Conservation (phyloP, 2,329 filamentous ascomycete species). For the Monilinia vaccinii-corymbosi region DNA sequence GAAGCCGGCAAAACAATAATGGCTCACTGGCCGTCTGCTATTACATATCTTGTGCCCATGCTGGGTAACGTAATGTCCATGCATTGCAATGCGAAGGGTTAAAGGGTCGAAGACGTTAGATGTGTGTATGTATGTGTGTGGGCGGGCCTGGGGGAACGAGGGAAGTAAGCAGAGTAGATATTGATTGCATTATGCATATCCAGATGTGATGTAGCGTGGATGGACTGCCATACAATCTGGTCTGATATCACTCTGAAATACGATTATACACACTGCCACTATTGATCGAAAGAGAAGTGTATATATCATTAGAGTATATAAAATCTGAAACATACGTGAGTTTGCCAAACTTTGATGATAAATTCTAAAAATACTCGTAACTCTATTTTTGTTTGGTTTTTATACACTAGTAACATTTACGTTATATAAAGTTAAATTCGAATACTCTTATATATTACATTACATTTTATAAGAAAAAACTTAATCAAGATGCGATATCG, state of each 20-base stretch:
- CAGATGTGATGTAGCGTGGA: background rate
- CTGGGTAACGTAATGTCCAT: background rate
- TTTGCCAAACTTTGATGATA: too few species aligned
- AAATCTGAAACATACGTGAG: too few species aligned
- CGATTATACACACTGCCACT: background rate
- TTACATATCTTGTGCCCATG: background rate
- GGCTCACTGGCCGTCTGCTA: background rate
- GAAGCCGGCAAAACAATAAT: background rate
- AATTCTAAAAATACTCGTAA: too few species aligned
- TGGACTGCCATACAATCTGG: background rate
- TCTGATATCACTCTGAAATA: background rate
- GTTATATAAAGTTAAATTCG: too few species aligned
- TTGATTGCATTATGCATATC: background rate
- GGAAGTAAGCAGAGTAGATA: too few species aligned
- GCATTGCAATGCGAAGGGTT: slow-evolving; percentile 11
- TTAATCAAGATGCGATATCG: background rate
- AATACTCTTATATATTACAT: background rate
- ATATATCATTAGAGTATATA: too few species aligned
- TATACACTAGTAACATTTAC: too few species aligned
- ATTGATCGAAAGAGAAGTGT: too few species aligned
- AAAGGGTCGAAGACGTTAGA: slow-evolving; percentile 20
- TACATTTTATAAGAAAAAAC: background rate
- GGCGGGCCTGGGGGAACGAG: background rate
- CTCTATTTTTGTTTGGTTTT: too few species aligned
- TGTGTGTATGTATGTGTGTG: slow-evolving; percentile 10